These are phyloP conservation scores for Phytopythium litorale DNA, from an alignment of 352 stramenopile species.

Conservation along the genomic window DNA sequence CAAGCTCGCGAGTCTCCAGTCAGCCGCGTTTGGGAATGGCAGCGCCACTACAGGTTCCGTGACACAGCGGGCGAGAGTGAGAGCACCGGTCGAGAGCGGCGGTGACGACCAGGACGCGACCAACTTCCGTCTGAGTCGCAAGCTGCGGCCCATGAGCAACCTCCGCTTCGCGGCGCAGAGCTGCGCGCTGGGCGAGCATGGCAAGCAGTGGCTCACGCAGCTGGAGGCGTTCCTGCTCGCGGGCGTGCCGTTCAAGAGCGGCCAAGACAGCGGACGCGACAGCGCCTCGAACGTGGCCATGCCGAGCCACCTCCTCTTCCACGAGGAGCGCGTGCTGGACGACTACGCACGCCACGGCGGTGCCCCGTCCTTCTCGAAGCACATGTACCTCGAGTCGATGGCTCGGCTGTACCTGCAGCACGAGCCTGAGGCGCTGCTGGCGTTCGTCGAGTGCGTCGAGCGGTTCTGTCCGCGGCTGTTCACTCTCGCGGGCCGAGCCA, in stretches of 20 bases:
- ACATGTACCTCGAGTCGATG: slow-evolving; percentile 88
- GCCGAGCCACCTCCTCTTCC: slow-evolving; percentile 78
- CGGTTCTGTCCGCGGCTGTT: slow-evolving; percentile 66
- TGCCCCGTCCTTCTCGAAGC: slow-evolving; percentile 75
- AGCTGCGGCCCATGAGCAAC: slow-evolving; percentile 74
- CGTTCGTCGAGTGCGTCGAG: slow-evolving; percentile 60
- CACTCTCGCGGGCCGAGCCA: slow-evolving; percentile 40
- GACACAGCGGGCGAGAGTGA: background rate
- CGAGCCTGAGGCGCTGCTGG: slow-evolving; percentile 40
- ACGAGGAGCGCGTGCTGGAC: slow-evolving; percentile 63
- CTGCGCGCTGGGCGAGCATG: slow-evolving; percentile 44
- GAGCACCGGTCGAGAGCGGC: slow-evolving; percentile 2
- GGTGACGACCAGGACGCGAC: slow-evolving; percentile 27
- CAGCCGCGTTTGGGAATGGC: slow-evolving; percentile 18
- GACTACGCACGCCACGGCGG: slow-evolving; percentile 60
- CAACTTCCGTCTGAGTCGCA: slow-evolving; percentile 68
- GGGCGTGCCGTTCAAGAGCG: slow-evolving; percentile 40
- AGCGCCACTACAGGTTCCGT: background rate
- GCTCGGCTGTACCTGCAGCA: slow-evolving; percentile 76
- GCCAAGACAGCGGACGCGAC: background rate
- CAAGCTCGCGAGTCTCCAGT: slow-evolving; percentile 56
- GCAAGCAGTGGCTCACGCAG: slow-evolving; percentile 60
- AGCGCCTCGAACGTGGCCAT: slow-evolving; percentile 10
- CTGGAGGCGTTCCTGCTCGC: slow-evolving; percentile 69
- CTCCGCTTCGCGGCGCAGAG: slow-evolving; percentile 72